Conservation (phyloP, 345 rosid species). For the Boechera retrofracta region DNA sequence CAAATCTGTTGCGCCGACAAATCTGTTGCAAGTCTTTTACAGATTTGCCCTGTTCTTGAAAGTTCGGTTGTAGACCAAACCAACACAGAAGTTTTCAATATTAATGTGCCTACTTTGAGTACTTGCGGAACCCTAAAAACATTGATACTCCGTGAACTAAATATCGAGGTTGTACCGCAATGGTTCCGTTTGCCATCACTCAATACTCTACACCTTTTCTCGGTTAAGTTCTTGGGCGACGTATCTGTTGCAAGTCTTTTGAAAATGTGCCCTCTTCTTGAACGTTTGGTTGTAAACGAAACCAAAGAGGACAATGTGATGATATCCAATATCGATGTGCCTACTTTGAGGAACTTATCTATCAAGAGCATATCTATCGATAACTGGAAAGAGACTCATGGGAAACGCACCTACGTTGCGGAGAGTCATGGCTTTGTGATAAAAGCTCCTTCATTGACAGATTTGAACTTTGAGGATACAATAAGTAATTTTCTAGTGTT, state of each 20-base stretch:
- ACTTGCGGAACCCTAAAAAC: background rate
- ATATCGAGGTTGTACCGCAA: background rate
- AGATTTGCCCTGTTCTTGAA: background rate
- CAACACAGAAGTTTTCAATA: background rate
- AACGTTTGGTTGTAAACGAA: background rate
- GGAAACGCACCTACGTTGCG: background rate
- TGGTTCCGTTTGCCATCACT: background rate
- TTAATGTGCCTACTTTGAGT: background rate
- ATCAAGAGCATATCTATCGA: conserved; percentile 2
- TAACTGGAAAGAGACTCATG: too few species aligned
- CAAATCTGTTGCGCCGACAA: background rate
- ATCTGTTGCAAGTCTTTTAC: background rate
- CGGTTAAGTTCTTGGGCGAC: background rate
- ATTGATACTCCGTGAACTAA: background rate
- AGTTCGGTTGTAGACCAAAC: background rate
- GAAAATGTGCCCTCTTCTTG: background rate
- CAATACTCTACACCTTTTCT: background rate
- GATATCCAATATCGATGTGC: background rate
- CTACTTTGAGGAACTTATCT: conserved; percentile 16
- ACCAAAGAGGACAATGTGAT: background rate
- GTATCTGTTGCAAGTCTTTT: conserved; percentile 6
- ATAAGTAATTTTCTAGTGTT: conserved; percentile 7
- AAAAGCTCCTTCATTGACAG: background rate
- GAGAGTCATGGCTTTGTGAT: conserved; percentile 2
- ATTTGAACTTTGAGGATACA: conserved; percentile 6